Base-by-base conservation (phyloP, 2,329 filamentous ascomycete genomes). In the Fusarium setosum region DNA sequence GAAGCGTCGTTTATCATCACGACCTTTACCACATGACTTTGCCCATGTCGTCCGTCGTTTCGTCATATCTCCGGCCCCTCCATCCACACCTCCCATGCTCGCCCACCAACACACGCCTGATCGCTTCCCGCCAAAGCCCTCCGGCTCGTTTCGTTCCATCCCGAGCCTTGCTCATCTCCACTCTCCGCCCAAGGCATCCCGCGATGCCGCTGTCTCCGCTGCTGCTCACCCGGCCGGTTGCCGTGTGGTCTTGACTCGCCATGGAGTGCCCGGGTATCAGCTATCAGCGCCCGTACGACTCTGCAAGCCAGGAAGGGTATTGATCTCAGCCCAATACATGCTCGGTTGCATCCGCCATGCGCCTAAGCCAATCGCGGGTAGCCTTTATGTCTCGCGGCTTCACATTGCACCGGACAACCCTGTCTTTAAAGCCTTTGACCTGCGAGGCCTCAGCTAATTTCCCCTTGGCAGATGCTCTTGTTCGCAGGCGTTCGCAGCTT, bases 11-110 rank as follows among this genome's bases (percentile, higher is more conserved):
- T 48, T 48, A 52, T 68, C 56, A 62, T 67, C 65, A 68, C 64
- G 56, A 59, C 61, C 61, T 68, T 67, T 65, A 50, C 65, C 65
- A 68, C 65, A 68, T 68, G 65, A 68, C 65, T 60, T 65, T 31
- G 20, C 37, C 57, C 29, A 49, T 51, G 38, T 51, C 63, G 54
- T 61, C 54, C 50, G 47, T 18, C 24, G 21, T 34, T 38, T 52
- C 52, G 17, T 60, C 54, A 57, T 64, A 67, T 67, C 56, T 54
- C 48, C 26, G 42, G 49, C 32, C 51, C 18, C 31, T 53, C 29
- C 48, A 50, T 32, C 26, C 48, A 65, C 59, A 56, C 57, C 34
- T 62, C 49, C 41, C 41, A 41, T 42, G 26, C 34, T 26, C 32
- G 38, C 34, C 34, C 64, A 51, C 24, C 52, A 49, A 53, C 56